Evolutionary conservation across 441 rosid species (phyloP).

Genomic region (Pelargonium fulgidum): DNA sequence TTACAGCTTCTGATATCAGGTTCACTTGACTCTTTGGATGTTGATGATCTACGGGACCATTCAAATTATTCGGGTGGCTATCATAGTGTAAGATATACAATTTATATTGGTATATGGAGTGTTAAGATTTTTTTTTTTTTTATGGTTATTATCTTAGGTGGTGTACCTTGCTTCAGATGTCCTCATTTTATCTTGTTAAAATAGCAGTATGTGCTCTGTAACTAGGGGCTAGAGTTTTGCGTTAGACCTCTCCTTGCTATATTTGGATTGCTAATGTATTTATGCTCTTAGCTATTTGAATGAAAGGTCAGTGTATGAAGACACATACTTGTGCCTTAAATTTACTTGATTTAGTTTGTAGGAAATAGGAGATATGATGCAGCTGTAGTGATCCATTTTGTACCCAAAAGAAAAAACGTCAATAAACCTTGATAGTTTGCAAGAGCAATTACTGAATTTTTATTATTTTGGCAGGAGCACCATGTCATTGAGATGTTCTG

Average conservation of each 20-base stretch:
- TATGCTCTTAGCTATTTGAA: too few relatives aligned
- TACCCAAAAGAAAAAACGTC: too few relatives aligned
- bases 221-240: background rate
- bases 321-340: too few relatives aligned
- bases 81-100: constrained; percentile 48
- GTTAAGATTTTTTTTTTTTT: background rate
- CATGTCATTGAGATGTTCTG: constrained; percentile 90
- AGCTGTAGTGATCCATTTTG: background rate
- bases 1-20: constrained; percentile 92
- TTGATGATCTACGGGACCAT: constrained; percentile 71
- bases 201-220: background rate
- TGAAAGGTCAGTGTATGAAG: too few relatives aligned
- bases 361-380: background rate
- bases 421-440: background rate
- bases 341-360: too few relatives aligned
- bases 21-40: constrained; percentile 91
- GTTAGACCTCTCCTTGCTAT: background rate
- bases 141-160: background rate
- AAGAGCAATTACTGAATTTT: constrained; percentile 2
- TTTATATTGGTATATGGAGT: constrained; percentile 1
- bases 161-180: background rate
- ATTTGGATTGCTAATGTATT: background rate
- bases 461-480: constrained; percentile 63
- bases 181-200: background rate
- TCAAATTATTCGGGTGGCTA: constrained; percentile 93